Evolutionary conservation across 306 rosid species (phyloP).

Genomic region (Rubus idaeus): DNA sequence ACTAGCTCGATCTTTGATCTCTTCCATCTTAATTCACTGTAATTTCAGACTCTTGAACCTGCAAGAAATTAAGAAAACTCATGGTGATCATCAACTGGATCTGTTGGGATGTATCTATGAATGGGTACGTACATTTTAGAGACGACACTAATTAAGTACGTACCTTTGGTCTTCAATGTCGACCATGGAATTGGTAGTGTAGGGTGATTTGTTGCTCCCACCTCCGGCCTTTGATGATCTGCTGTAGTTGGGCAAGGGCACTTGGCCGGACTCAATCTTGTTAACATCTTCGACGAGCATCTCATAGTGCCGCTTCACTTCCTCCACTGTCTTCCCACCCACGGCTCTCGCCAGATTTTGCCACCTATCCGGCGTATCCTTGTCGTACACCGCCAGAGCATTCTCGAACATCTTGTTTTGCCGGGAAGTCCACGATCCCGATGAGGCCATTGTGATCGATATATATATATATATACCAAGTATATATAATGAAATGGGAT

Average conservation of each 20-base stretch:
- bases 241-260: constrained; percentile 68
- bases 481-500: neutral
- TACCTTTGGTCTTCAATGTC: constrained; percentile 56
- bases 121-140: neutral
- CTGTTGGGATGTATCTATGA: neutral
- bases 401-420: constrained; percentile 80
- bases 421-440: constrained; percentile 64
- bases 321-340: constrained; percentile 76
- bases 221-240: constrained; percentile 14
- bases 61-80: constrained; percentile 9
- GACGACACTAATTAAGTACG: neutral
- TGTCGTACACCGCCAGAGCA: constrained; percentile 58
- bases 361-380: constrained; percentile 72
- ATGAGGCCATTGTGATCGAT: constrained; percentile 26
- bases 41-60: constrained; percentile 41
- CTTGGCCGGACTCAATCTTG: constrained; percentile 59
- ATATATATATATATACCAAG: too few species aligned
- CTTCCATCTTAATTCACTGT: constrained; percentile 25
- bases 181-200: constrained; percentile 18
- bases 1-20: neutral
- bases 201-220: constrained; percentile 24
- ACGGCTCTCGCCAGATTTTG: constrained; percentile 65
- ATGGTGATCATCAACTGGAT: neutral
- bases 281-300: constrained; percentile 62
- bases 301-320: constrained; percentile 66